Evolutionary conservation across 163 green algal species (phyloP).

Genomic region (Volvox carteri): DNA sequence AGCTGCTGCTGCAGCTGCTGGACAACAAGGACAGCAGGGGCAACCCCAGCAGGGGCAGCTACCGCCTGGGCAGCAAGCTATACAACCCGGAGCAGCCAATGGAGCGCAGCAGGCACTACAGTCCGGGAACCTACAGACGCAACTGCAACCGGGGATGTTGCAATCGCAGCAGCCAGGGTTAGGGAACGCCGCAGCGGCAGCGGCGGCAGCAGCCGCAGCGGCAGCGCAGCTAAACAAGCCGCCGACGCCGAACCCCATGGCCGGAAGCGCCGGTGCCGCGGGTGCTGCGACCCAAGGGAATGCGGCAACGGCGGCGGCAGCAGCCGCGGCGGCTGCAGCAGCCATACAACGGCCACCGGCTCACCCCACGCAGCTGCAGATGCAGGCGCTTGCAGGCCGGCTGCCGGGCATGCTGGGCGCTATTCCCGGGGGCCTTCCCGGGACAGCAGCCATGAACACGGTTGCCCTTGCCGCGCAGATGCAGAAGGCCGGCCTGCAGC

Average conservation of each 20-base stretch:
- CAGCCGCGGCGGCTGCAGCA: not conserved
- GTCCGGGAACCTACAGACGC: not conserved
- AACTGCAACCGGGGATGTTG: constrained; percentile 35
- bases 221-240: constrained; percentile 39
- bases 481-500: constrained; percentile 49
- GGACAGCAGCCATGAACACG: constrained; percentile 39
- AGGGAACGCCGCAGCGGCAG: not conserved
- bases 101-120: not conserved
- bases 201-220: not conserved
- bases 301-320: not conserved
- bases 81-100: not conserved
- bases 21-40: not conserved
- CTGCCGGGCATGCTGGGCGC: constrained; percentile 31
- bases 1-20: constrained; percentile 3
- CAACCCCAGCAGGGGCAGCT: constrained; percentile 9
- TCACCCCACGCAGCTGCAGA: constrained; percentile 24
- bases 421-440: constrained; percentile 24
- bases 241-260: constrained; percentile 21
- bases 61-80: not conserved
- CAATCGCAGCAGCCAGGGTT: constrained; percentile 1
- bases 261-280: not conserved
- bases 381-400: constrained; percentile 30
- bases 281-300: not conserved
- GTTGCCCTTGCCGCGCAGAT: constrained; percentile 43
- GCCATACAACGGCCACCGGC: constrained; percentile 37